phyloP scores from a whole-genome alignment of 164 flowering plant species.

The Brasenia schreberi region DNA sequence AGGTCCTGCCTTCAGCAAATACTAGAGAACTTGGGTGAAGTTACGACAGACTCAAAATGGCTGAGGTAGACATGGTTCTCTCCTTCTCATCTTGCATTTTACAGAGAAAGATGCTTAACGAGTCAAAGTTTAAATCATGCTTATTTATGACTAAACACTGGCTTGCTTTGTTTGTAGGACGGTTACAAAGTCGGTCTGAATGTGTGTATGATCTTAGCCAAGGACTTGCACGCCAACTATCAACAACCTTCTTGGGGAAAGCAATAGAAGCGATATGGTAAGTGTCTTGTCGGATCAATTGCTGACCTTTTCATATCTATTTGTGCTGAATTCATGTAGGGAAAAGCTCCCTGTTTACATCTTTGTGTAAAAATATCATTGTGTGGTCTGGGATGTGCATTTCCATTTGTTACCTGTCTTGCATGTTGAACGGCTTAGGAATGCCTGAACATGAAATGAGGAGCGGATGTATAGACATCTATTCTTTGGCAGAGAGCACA shows the following conservation, averaged over 20 bases:
- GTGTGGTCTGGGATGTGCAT: no score
- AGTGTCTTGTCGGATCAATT: constrained; percentile 7
- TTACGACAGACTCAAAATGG: neutral
- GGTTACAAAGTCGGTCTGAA: constrained; percentile 60
- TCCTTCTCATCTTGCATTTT: neutral
- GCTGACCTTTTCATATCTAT: neutral
- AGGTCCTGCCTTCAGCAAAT: neutral
- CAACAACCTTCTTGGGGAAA: constrained; percentile 71
- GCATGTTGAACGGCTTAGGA: no score
- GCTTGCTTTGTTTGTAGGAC: constrained; percentile 30
- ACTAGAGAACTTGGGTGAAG: neutral
- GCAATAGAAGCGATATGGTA: constrained; percentile 88
- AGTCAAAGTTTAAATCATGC: neutral
- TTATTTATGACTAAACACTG: neutral
- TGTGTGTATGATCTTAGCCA: constrained; percentile 90
- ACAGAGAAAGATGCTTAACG: no score
- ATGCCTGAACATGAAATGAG: no score
- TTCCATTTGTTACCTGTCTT: no score
- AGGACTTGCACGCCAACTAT: constrained; percentile 89
- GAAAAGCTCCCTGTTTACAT: no score
- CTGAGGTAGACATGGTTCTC: neutral
- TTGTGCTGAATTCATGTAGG: neutral
- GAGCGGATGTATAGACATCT: no score
- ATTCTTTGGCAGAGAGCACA: no score
- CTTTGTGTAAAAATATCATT: no score